Evolutionary conservation across 2,329 filamentous ascomycete genomes (phyloP), one percentile per base, ranked within the genome.

Genomic region (Byssothecium circinans): DNA sequence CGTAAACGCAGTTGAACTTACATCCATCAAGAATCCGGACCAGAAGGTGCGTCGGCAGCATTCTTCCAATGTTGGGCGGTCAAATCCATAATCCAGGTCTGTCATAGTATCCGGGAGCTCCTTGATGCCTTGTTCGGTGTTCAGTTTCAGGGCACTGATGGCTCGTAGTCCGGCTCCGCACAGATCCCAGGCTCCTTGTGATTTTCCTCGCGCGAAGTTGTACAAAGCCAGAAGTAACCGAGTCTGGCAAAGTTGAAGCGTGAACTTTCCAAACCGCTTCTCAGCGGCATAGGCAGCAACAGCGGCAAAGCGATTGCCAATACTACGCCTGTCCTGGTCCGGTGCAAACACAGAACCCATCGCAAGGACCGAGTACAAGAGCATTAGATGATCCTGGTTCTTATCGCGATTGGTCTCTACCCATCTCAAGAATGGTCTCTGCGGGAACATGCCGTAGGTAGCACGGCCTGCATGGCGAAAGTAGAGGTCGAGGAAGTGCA

Each of bases 11-110:
- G 60, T 61, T 53, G 61, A 55, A 72, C 77, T 74, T 68, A 80
- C 78, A 69, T 90, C 87, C 66, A 88, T 78, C 57, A 89, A 72
- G 56, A 85, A 88, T 42, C 83, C 79, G 22, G 83, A 81, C 86
- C 86, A 91, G 60, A 89, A 86, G 0, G 85, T 89, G 46, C 87
- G 78, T 53, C 86, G 78, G 50, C 83, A 79, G 57, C 84, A 85
- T 68, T 91, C 87, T 19, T 80, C 78, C 56, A 85, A 80, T 23
- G 80, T 81, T 41, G 70, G 69, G 47, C 75, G 77, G 56, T 78
- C 81, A 53, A 88, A 75, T 17, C 77, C 81, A 59, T 82, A 84
- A 4, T 82, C 81, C 43, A 76, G 79, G 0, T 62, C 60, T n/a
- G 69, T 60, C 12, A 70, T 70, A 41, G 79, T 78, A 69, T 80